Percentiles rank a stretch among this genome's conserved stretches.
Evolutionary conservation across 2,329 filamentous ascomycete genomes (phyloP).

Genomic region (Exophiala oligosperma): DNA sequence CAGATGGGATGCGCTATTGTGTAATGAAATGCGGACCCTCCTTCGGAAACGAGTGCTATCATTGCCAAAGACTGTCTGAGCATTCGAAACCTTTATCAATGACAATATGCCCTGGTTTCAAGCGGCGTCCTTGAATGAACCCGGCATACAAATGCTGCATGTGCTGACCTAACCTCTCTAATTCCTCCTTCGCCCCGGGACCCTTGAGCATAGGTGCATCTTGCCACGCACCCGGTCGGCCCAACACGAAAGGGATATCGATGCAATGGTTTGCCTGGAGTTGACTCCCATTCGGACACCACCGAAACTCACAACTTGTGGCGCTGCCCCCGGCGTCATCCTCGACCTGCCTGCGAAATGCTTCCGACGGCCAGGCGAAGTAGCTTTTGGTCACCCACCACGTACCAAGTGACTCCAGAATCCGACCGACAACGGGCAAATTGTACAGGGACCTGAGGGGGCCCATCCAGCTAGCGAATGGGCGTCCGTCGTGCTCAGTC

Average conservation of each 20-base stretch:
- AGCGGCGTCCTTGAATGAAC: not conserved
- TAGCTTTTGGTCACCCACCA: slow-evolving; percentile 5
- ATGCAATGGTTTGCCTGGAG: not conserved
- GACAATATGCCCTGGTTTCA: slow-evolving; percentile 1
- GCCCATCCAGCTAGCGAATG: not conserved
- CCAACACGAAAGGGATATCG: not conserved
- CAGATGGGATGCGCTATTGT: too few relatives aligned
- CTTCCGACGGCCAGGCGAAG: not conserved
- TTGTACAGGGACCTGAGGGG: not conserved
- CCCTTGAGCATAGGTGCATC: not conserved
- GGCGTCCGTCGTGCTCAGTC: slow-evolving; percentile 1
- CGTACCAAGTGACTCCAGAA: slow-evolving; percentile 1
- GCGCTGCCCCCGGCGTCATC: slow-evolving; percentile 1
- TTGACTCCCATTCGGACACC: not conserved
- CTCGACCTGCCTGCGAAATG: not conserved
- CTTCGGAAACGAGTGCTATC: not conserved
- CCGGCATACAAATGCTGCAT: slow-evolving; percentile 1
- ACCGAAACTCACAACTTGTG: not conserved
- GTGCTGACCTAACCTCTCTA: not conserved
- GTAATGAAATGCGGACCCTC: too few relatives aligned
- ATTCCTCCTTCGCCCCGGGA: not conserved
- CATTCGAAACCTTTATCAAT: not conserved
- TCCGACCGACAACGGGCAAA: not conserved
- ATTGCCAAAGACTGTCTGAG: slow-evolving; percentile 1
- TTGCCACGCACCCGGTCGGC: not conserved